Evolutionary conservation across 495 filamentous ascomycete species (phyloP), one percentile per base, ranked within the genome.

Genomic region (Tuber magnatum): DNA sequence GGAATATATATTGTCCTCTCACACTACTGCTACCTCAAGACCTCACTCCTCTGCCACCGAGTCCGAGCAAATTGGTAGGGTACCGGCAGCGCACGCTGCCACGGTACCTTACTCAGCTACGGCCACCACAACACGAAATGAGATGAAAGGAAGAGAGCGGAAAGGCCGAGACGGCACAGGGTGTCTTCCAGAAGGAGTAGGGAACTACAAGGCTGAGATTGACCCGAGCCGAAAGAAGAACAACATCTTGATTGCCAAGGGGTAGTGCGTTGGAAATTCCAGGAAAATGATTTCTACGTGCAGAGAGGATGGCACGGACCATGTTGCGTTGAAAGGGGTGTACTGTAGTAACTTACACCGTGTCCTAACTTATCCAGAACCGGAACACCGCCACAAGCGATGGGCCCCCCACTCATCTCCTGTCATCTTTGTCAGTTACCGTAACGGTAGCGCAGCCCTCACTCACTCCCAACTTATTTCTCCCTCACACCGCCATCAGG

Each of bases 281-380:
- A 65, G 56, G 56, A 35, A 35, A 65, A 65, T 35, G 56, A 65
- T 35, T 7, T 35, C 56, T 32, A n/a, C n/a, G n/a, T n/a, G n/a
- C n/a, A 28, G 56, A 65, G 35, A 65, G 28, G 56, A 65, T 65
- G 56, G 56, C 56, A 65, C 56, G 56, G 56, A 35, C 56, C 56
- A 65, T 32, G 56, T 65, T 65, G 4, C 6, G 28, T 14, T 65
- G 56, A 65, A 35, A 35, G 56, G 56, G 56, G 4, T 3, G n/a
- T 61, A 3, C 42, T 3, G 7, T 40, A 40, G n/a, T 40, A 40
- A 40, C 7, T 40, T 40, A 40, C 7, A 3, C 39, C 39, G 7
- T 40, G 7, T 7, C 44, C 2, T n/a, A 61, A 32, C 24, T 18
- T 51, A 51, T n/a, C 22, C 22, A 1, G 1, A 65, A 65, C 14